Percentiles rank a stretch among this genome's conserved stretches.
phyloP scores from a whole-genome alignment of 257 asterid species.

The Solanum infundibuliforme region DNA sequence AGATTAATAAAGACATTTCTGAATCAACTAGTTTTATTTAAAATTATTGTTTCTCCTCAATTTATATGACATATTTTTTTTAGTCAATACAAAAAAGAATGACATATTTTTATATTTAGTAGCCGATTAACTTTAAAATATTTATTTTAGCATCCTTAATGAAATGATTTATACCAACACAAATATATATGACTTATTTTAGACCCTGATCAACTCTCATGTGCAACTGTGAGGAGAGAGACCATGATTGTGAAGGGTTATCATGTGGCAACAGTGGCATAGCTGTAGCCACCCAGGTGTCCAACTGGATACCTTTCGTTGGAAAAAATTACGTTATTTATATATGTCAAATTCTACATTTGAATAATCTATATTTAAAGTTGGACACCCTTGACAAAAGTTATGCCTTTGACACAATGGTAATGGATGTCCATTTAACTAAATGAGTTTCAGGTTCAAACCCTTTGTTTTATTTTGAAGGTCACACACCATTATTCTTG shows the following conservation, averaged over 20 bases:
- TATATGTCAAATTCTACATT: no score
- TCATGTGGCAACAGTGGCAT: neutral
- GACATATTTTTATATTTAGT: neutral
- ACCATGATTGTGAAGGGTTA: neutral
- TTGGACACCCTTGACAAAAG: no score
- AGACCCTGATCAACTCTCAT: neutral
- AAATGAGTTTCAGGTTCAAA: neutral
- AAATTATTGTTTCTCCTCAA: neutral
- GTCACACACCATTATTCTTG: no score
- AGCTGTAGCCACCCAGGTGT: no score
- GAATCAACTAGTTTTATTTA: neutral
- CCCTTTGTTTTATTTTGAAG: neutral
- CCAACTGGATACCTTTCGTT: no score
- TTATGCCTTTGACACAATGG: no score
- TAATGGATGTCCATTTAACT: neutral
- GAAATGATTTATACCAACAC: neutral
- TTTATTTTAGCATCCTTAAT: neutral
- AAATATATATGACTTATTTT: neutral
- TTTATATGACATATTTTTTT: neutral
- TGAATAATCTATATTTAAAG: no score
- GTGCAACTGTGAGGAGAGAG: neutral
- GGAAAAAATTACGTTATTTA: no score
- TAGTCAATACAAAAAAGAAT: neutral
- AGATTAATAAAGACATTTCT: neutral
- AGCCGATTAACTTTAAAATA: neutral